Conservation (phyloP, 2,329 filamentous ascomycete genomes). For the Talaromyces sp. region DNA sequence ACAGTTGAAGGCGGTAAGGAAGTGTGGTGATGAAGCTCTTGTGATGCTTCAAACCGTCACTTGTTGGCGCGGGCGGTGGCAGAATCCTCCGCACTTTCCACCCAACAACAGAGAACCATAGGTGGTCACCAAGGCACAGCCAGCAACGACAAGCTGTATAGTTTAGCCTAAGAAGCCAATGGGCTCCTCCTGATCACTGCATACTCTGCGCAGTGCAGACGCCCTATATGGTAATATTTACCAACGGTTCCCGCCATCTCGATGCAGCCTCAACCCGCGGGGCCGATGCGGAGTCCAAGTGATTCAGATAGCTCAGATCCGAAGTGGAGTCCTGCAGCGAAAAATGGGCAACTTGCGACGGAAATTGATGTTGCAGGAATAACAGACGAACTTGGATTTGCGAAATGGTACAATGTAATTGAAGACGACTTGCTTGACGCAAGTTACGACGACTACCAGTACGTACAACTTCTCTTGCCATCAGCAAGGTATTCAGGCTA, state of each 20-base stretch:
- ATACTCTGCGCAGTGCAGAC: background rate
- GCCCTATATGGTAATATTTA: background rate
- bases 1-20: background rate
- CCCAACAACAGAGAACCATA: slow-evolving; percentile 16
- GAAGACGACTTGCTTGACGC: slow-evolving; percentile 68
- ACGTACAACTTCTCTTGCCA: slow-evolving; percentile 29
- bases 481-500: slow-evolving; percentile 1
- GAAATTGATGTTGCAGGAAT: slow-evolving; percentile 27
- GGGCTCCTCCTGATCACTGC: background rate
- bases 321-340: slow-evolving; percentile 17
- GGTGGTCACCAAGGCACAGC: slow-evolving; percentile 1
- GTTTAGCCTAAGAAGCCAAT: background rate
- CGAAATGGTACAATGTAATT: slow-evolving; percentile 52
- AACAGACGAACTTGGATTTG: slow-evolving; percentile 55
- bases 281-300: slow-evolving; percentile 31
- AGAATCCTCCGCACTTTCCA: slow-evolving; percentile 25
- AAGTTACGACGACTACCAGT: slow-evolving; percentile 81
- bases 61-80: slow-evolving; percentile 24
- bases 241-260: slow-evolving; percentile 3
- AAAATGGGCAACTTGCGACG: slow-evolving; percentile 18
- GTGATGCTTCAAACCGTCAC: slow-evolving; percentile 1
- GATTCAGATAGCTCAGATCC: slow-evolving; percentile 17
- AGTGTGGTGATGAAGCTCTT: background rate
- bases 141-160: background rate
- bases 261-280: slow-evolving; percentile 25